phyloP scores from a whole-genome alignment of 2,329 filamentous ascomycete species.

The Metarhizium humberi region DNA sequence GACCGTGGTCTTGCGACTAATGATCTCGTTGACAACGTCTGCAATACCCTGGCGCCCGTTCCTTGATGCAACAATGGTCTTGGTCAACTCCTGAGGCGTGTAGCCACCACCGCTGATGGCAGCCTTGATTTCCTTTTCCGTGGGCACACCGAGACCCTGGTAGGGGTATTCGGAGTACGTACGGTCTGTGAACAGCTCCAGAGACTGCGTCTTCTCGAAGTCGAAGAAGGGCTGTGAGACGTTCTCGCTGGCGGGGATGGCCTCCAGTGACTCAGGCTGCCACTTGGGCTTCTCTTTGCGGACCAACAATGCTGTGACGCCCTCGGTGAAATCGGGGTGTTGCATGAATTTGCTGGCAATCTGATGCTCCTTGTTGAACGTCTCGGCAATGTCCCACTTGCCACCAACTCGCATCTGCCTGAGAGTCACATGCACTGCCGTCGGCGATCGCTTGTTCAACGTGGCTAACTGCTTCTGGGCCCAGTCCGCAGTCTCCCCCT shows the following conservation, averaged over 20 bases:
- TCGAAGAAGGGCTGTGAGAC: constrained; percentile 63
- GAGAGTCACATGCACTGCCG: constrained; percentile 74
- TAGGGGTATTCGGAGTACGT: constrained; percentile 71
- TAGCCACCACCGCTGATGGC: constrained; percentile 30
- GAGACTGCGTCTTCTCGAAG: constrained; percentile 30
- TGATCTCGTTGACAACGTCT: constrained; percentile 59
- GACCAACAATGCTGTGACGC: constrained; percentile 74
- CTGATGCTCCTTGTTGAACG: constrained; percentile 77
- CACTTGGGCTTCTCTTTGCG: constrained; percentile 63
- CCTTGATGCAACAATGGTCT: constrained; percentile 50
- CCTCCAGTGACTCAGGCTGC: constrained; percentile 64
- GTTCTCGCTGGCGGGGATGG: constrained; percentile 44
- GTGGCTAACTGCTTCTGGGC: constrained; percentile 68
- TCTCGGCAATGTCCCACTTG: constrained; percentile 71
- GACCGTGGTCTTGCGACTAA: constrained; percentile 50
- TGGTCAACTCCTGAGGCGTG: constrained; percentile 49
- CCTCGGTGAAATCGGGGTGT: constrained; percentile 83
- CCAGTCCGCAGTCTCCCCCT: constrained; percentile 56
- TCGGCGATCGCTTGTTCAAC: constrained; percentile 72
- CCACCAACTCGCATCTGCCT: constrained; percentile 70
- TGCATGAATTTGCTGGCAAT: constrained; percentile 85
- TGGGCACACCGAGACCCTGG: constrained; percentile 59
- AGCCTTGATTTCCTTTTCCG: constrained; percentile 50
- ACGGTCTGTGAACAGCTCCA: constrained; percentile 52
- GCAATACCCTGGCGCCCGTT: constrained; percentile 59